These are phyloP conservation scores for Juglanconis juglandina DNA, from an alignment of 2,329 filamentous ascomycete genomes.

Conservation along the genomic window DNA sequence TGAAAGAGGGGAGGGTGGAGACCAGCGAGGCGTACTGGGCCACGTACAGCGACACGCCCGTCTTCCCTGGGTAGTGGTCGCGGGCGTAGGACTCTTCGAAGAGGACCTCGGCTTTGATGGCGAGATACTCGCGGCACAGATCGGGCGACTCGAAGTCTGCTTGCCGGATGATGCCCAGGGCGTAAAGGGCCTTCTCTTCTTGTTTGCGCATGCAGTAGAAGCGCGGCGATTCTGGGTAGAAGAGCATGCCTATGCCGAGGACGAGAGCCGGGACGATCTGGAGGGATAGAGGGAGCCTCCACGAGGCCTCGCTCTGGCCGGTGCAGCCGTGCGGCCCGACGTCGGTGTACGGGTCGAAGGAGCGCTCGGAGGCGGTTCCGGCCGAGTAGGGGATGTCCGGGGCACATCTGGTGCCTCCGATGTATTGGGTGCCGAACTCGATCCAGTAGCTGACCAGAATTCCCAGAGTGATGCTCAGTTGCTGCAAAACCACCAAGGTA, in stretches of 20 bases:
- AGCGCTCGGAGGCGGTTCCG: slow-evolving; percentile 32
- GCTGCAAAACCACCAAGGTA: slow-evolving; percentile 18
- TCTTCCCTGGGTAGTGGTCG: slow-evolving; percentile 29
- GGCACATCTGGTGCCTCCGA: slow-evolving; percentile 43
- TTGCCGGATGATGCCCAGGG: slow-evolving; percentile 31
- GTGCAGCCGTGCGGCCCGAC: slow-evolving; percentile 39
- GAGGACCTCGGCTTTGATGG: slow-evolving; percentile 35
- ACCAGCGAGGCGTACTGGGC: slow-evolving; percentile 31
- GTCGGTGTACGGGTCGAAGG: slow-evolving; percentile 41
- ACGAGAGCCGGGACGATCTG: slow-evolving; percentile 56
- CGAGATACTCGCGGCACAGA: slow-evolving; percentile 31
- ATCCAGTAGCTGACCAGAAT: slow-evolving; percentile 43
- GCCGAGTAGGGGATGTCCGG: slow-evolving; percentile 44
- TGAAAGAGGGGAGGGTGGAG: slow-evolving; percentile 28
- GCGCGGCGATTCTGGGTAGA: slow-evolving; percentile 42
- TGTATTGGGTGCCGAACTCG: slow-evolving; percentile 38
- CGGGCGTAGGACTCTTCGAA: slow-evolving; percentile 30
- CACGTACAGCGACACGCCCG: slow-evolving; percentile 27
- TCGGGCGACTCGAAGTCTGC: slow-evolving; percentile 29
- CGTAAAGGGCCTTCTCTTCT: slow-evolving; percentile 29
- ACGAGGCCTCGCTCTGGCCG: slow-evolving; percentile 41
- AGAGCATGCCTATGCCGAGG: slow-evolving; percentile 50
- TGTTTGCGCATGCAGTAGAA: slow-evolving; percentile 30
- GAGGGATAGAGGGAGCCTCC: slow-evolving; percentile 46
- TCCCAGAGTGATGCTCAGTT: slow-evolving; percentile 39